Evolutionary conservation across 2,329 filamentous ascomycete genomes (phyloP).

Genomic region (Pseudopithomyces maydicus): DNA sequence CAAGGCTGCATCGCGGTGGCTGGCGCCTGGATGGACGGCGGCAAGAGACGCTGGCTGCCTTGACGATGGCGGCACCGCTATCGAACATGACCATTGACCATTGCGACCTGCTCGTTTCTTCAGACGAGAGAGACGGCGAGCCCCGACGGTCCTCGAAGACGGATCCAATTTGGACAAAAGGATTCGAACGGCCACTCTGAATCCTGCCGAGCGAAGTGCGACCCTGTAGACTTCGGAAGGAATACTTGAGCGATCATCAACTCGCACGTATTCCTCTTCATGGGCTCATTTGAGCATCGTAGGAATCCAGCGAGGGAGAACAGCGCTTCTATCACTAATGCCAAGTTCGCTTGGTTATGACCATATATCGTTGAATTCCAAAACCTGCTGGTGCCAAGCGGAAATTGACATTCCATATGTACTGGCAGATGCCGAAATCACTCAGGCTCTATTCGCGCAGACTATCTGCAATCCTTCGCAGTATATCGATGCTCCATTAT

Average conservation of each 20-base stretch:
- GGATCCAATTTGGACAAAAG: too few relatives aligned
- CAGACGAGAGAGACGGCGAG: too few relatives aligned
- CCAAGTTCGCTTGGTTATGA: background rate
- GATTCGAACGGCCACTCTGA: background rate
- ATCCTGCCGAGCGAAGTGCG: background rate
- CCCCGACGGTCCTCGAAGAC: too few relatives aligned
- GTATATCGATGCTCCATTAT: background rate
- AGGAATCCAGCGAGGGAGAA: background rate
- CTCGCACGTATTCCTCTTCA: background rate
- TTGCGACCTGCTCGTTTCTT: background rate
- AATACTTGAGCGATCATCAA: background rate
- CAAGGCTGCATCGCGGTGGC: background rate
- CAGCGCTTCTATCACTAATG: constrained; percentile 2
- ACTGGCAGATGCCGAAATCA: background rate
- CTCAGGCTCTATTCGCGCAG: background rate
- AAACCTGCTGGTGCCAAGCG: background rate
- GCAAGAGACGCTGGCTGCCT: background rate
- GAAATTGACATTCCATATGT: background rate
- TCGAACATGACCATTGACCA: background rate
- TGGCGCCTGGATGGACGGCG: constrained; percentile 1
- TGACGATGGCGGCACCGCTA: background rate
- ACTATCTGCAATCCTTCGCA: background rate
- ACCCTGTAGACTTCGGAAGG: background rate
- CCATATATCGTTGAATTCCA: background rate
- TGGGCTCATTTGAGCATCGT: background rate